Percentiles rank a stretch among this genome's conserved stretches.
phyloP scores from a whole-genome alignment of 2,329 filamentous ascomycete genomes.

The Fusarium pilosicola region DNA sequence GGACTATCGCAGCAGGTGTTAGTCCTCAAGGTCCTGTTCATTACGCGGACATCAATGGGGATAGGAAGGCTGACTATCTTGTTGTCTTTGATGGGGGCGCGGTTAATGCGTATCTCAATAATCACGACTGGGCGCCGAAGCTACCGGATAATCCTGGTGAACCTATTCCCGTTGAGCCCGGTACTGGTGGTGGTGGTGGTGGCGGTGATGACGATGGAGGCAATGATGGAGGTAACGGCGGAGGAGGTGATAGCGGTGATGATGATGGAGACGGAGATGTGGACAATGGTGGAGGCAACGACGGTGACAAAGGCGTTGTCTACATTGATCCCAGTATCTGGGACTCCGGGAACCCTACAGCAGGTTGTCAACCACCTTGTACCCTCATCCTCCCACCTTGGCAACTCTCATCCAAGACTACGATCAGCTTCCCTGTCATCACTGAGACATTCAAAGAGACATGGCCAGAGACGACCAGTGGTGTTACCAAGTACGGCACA shows the following conservation, averaged over 20 bases:
- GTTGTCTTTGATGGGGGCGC: constrained; percentile 1
- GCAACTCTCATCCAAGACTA: constrained; percentile 15
- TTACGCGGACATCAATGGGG: constrained; percentile 32
- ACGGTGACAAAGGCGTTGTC: background rate
- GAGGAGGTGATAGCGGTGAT: background rate
- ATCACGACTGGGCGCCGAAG: background rate
- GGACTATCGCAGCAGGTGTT: constrained; percentile 11
- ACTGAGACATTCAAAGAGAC: constrained; percentile 21
- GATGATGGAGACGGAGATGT: background rate
- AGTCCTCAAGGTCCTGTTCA: constrained; percentile 15
- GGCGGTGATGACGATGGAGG: background rate
- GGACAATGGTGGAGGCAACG: background rate
- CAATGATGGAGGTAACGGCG: background rate
- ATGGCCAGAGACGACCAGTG: constrained; percentile 13
- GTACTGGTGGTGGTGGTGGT: background rate
- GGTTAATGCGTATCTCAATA: constrained; percentile 28
- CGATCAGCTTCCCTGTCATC: constrained; percentile 13
- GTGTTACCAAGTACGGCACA: constrained; percentile 16
- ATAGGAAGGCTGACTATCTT: constrained; percentile 30
- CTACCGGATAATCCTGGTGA: background rate
- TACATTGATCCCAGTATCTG: constrained; percentile 18
- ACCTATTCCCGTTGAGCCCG: background rate
- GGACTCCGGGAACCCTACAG: constrained; percentile 1
- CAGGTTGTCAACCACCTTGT: constrained; percentile 13
- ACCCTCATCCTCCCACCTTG: constrained; percentile 16